Evolutionary conservation across 352 stramenopile species (phyloP).

Genomic region (Globisporangium camurandrum): DNA sequence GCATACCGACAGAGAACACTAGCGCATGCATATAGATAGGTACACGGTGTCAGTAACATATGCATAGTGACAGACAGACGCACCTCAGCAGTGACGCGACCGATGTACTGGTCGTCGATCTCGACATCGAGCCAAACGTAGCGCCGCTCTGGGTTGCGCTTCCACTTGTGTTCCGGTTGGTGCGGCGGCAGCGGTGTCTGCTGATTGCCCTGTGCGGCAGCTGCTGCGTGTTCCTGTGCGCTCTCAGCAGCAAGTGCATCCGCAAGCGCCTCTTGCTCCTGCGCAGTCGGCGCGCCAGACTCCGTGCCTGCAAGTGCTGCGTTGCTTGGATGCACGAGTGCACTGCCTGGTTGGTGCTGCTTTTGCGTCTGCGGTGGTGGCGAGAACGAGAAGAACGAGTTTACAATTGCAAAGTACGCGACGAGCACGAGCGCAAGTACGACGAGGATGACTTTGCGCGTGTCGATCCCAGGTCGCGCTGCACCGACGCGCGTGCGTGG

Average conservation of each 20-base stretch:
- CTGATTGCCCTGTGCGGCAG: neutral
- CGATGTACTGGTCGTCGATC: slow-evolving; percentile 65
- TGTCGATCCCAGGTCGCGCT: slow-evolving; percentile 18
- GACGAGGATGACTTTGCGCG: slow-evolving; percentile 46
- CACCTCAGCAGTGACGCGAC: slow-evolving; percentile 70
- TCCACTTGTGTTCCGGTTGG: slow-evolving; percentile 23
- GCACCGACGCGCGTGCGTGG: slow-evolving; percentile 1
- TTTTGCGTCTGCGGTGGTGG: too few species aligned
- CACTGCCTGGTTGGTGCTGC: neutral
- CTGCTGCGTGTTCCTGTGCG: slow-evolving; percentile 1
- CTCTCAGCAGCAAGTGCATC: slow-evolving; percentile 9
- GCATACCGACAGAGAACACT: too few species aligned
- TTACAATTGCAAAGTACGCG: slow-evolving; percentile 56
- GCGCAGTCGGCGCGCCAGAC: slow-evolving; percentile 5
- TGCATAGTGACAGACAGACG: neutral
- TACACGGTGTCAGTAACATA: too few species aligned
- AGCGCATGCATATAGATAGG: neutral
- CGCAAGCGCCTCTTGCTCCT: slow-evolving; percentile 8
- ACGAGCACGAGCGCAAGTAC: slow-evolving; percentile 50
- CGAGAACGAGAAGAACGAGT: slow-evolving; percentile 54
- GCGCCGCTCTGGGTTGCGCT: slow-evolving; percentile 55
- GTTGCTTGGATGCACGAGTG: slow-evolving; percentile 1
- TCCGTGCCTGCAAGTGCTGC: slow-evolving; percentile 2
- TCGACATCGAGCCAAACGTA: slow-evolving; percentile 85
- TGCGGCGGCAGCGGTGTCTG: neutral